phyloP scores from a whole-genome alignment of 768 basidiomycete genomes.

The Tephrocybe sp. region DNA sequence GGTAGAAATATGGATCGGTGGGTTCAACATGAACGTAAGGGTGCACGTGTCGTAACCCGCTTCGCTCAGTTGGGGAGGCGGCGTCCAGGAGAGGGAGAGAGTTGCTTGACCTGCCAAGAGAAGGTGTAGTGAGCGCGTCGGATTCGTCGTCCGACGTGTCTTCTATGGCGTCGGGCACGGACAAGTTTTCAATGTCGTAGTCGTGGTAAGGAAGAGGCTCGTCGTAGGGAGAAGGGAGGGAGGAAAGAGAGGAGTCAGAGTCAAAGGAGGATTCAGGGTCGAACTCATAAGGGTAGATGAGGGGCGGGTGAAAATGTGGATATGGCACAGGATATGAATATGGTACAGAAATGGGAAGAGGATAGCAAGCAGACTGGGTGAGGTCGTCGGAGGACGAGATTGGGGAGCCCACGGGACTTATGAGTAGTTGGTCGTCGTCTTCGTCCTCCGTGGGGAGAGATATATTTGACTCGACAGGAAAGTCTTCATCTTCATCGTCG shows the following conservation, averaged over 20 bases:
- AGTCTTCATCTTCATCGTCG: slow-evolving; percentile 69
- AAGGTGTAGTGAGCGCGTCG: slow-evolving; percentile 65
- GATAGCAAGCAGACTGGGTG: slow-evolving; percentile 46
- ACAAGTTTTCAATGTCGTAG: slow-evolving; percentile 65
- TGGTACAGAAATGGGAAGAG: slow-evolving; percentile 44
- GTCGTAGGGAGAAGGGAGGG: slow-evolving; percentile 43
- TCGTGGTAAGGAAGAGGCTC: slow-evolving; percentile 69
- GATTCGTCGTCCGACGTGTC: slow-evolving; percentile 87
- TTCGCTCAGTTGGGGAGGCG: slow-evolving; percentile 50
- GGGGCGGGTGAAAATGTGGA: slow-evolving; percentile 58
- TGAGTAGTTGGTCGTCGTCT: slow-evolving; percentile 63
- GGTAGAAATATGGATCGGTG: slow-evolving; percentile 60
- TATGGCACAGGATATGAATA: slow-evolving; percentile 64
- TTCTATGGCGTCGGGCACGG: slow-evolving; percentile 80
- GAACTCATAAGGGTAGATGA: slow-evolving; percentile 52
- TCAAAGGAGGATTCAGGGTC: slow-evolving; percentile 38
- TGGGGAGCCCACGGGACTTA: slow-evolving; percentile 68
- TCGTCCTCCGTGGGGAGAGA: slow-evolving; percentile 53
- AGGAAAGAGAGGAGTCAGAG: slow-evolving; percentile 46
- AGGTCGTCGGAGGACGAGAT: slow-evolving; percentile 79
- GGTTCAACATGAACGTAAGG: slow-evolving; percentile 64
- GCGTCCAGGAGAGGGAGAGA: slow-evolving; percentile 53
- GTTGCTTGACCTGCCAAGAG: slow-evolving; percentile 55
- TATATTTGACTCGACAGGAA: slow-evolving; percentile 39
- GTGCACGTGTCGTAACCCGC: slow-evolving; percentile 44